A percentile compares a stretch with the other conserved stretches of the same genome.
Evolutionary conservation across 352 stramenopile genomes (phyloP).

Genomic region (Pythium pyrilobum): DNA sequence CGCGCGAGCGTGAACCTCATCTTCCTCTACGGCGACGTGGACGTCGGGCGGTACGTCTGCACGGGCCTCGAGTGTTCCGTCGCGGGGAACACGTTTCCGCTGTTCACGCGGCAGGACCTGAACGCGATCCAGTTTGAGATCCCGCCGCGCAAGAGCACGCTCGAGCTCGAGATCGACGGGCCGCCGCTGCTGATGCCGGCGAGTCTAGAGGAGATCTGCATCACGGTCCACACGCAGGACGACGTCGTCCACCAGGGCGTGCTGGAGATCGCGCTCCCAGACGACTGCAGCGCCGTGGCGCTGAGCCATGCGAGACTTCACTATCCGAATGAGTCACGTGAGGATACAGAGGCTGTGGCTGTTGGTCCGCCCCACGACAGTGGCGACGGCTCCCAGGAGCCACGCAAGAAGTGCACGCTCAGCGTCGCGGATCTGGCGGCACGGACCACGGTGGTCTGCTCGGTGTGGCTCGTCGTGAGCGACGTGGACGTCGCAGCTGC

Average conservation of each 20-base stretch:
- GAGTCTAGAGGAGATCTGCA: slow-evolving; percentile 34
- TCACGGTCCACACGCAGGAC: slow-evolving; percentile 41
- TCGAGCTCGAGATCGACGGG: slow-evolving; percentile 38
- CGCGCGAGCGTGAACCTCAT: slow-evolving; percentile 44
- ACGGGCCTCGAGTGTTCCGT: slow-evolving; percentile 49
- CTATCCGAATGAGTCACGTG: no score
- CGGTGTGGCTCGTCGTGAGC: slow-evolving; percentile 18
- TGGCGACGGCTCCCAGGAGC: background rate
- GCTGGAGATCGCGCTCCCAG: slow-evolving; percentile 39
- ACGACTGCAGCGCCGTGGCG: slow-evolving; percentile 1
- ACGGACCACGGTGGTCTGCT: background rate
- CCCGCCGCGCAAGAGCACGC: slow-evolving; percentile 41
- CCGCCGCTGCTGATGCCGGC: slow-evolving; percentile 44
- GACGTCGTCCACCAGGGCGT: slow-evolving; percentile 40
- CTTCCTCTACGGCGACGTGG: slow-evolving; percentile 40
- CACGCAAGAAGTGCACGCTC: slow-evolving; percentile 7
- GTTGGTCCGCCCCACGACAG: background rate
- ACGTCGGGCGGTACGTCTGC: slow-evolving; percentile 47
- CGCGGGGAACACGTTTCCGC: slow-evolving; percentile 42
- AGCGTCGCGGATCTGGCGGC: slow-evolving; percentile 1
- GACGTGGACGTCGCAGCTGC: background rate
- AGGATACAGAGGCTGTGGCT: background rate
- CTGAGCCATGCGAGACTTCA: slow-evolving; percentile 10
- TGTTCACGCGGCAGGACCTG: slow-evolving; percentile 31
- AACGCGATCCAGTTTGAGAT: slow-evolving; percentile 40